Conservation (phyloP, 306 rosid genomes). For the Acacia crassicarpa region DNA sequence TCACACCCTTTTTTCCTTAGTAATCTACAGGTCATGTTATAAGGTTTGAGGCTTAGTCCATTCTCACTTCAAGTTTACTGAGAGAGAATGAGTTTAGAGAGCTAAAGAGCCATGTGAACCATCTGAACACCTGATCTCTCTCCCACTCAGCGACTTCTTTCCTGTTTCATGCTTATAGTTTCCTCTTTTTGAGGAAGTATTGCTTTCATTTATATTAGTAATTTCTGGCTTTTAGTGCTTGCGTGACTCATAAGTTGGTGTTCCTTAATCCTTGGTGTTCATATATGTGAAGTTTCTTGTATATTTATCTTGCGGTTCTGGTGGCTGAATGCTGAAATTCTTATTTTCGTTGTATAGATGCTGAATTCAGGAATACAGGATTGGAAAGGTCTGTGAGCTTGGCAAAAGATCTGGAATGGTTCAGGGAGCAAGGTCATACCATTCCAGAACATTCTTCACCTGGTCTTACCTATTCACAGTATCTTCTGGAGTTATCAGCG, state of each 20-base stretch:
- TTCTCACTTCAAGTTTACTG: not conserved
- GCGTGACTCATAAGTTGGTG: not conserved
- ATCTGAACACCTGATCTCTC: not conserved
- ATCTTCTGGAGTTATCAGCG: too few species aligned
- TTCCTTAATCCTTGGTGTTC: not conserved
- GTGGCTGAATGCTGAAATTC: not conserved
- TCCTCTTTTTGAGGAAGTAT: not conserved
- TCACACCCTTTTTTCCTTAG: not conserved
- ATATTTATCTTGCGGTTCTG: too few species aligned
- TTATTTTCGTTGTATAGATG: not conserved
- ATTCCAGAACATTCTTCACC: not conserved
- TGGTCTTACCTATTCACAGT: not conserved
- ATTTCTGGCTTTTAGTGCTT: not conserved
- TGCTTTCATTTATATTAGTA: not conserved
- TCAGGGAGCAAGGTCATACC: not conserved
- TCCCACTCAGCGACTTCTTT: not conserved
- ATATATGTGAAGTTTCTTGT: not conserved
- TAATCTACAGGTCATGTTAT: not conserved
- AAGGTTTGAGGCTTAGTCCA: not conserved
- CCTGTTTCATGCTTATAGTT: not conserved
- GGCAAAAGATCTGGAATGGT: not conserved
- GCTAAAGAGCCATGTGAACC: too few species aligned
- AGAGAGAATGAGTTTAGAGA: not conserved
- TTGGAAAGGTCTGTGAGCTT: not conserved
- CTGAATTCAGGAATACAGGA: not conserved